Evolutionary conservation across 805 yeast genomes (phyloP).

Genomic region (Yarrowia alimentaria): DNA sequence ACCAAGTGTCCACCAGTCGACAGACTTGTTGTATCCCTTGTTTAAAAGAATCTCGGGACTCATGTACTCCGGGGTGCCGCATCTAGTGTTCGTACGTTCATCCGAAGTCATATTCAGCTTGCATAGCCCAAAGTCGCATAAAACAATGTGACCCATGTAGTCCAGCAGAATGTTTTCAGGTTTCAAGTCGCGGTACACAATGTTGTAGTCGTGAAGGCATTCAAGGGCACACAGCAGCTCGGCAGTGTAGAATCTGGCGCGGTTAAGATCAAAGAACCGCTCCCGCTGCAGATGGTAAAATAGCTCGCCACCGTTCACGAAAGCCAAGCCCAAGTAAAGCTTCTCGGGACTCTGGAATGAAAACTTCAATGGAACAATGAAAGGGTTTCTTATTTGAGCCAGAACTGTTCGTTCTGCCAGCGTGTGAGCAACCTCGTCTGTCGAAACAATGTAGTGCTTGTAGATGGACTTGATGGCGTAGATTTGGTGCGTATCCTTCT

Average conservation of each 20-base stretch:
- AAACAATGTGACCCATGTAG: conserved; percentile 95
- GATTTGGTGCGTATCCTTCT: conserved; percentile 90
- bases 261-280: conserved; percentile 81
- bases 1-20: conserved; percentile 99
- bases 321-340: conserved; percentile 82
- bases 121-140: conserved; percentile 96
- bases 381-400: conserved; percentile 89
- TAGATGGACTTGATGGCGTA: conserved; percentile 93
- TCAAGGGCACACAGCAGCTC: conserved; percentile 92
- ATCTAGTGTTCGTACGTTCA: conserved; percentile 84
- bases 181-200: conserved; percentile 90
- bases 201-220: conserved; percentile 83
- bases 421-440: conserved; percentile 94
- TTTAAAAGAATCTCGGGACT: conserved; percentile 92
- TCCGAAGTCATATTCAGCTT: conserved; percentile 89
- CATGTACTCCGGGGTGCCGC: conserved; percentile 97
- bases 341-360: conserved; percentile 96
- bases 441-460: conserved; percentile 89
- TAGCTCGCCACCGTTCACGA: conserved; percentile 95
- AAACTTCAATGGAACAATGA: conserved; percentile 93
- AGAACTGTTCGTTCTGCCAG: conserved; percentile 93
- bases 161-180: conserved; percentile 94
- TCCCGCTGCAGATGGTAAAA: conserved; percentile 91
- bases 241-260: conserved; percentile 94
- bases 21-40: conserved; percentile 91